A percentile compares a stretch with the other conserved stretches of the same genome.
phyloP scores from a whole-genome alignment of 2,329 filamentous ascomycete genomes.

The Bipolaris victoriae region DNA sequence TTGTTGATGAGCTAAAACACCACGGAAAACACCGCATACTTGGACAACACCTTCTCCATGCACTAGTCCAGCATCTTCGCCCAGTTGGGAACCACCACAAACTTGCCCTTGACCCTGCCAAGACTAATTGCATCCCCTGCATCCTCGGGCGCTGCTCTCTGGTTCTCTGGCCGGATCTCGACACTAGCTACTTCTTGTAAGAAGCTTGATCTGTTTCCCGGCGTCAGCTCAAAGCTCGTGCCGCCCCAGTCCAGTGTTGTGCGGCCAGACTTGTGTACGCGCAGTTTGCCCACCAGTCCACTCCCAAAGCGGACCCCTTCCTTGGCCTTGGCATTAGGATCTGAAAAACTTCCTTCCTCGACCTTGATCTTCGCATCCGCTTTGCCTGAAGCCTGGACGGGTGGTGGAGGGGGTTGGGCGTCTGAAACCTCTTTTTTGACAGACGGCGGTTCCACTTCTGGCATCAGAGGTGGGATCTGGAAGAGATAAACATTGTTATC shows the following conservation, averaged over 20 bases:
- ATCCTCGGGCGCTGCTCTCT: conserved; percentile 44
- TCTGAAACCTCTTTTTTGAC: conserved; percentile 41
- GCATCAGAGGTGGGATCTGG: conserved; percentile 68
- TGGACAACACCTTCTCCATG: not conserved
- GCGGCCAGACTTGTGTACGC: conserved; percentile 66
- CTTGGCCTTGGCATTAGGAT: conserved; percentile 19
- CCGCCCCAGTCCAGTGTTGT: conserved; percentile 69
- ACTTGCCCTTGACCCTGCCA: conserved; percentile 68
- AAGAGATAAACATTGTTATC: conserved; percentile 66
- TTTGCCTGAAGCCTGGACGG: conserved; percentile 21
- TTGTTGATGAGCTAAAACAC: no score
- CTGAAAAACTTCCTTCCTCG: conserved; percentile 37
- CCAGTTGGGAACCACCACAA: conserved; percentile 68
- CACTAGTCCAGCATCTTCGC: conserved; percentile 54
- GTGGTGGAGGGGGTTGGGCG: conserved; percentile 13
- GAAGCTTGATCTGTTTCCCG: conserved; percentile 63
- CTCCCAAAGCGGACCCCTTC: conserved; percentile 52
- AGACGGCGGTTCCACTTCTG: conserved; percentile 57
- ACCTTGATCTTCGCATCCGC: conserved; percentile 38
- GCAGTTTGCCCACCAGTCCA: conserved; percentile 65
- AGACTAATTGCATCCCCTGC: conserved; percentile 60
- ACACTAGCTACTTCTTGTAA: conserved; percentile 63
- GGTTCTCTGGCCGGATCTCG: conserved; percentile 39
- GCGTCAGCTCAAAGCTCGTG: conserved; percentile 62
- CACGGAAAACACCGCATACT: not conserved